Evolutionary conservation across 345 rosid species (phyloP).

Genomic region (Linum lewisii): DNA sequence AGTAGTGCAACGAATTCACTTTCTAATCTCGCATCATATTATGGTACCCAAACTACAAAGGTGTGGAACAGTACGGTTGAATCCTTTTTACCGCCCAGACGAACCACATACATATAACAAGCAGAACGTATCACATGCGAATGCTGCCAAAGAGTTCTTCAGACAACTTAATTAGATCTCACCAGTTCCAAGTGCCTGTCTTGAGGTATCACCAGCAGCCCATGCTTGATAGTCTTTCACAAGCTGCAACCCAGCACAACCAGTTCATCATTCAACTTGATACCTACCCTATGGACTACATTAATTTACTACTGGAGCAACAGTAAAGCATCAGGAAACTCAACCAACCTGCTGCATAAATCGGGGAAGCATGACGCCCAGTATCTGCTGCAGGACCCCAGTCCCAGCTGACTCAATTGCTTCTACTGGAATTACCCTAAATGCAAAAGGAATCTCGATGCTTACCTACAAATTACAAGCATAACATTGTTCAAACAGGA

Average conservation of each 20-base stretch:
- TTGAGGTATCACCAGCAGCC: slow-evolving; percentile 80
- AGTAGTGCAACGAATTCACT: too few species aligned
- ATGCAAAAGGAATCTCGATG: slow-evolving; percentile 76
- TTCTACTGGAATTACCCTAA: slow-evolving; percentile 57
- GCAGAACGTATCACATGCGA: neutral
- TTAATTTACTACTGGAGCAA: neutral
- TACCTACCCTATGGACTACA: too few species aligned
- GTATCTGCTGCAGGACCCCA: slow-evolving; percentile 71
- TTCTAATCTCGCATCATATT: too few species aligned
- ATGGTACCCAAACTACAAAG: too few species aligned
- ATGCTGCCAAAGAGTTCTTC: slow-evolving; percentile 1
- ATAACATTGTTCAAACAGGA: neutral
- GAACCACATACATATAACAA: too few species aligned
- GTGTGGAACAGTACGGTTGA: too few species aligned
- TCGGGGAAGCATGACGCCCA: slow-evolving; percentile 80
- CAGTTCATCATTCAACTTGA: neutral
- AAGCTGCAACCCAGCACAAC: slow-evolving; percentile 36
- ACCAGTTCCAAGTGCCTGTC: slow-evolving; percentile 90
- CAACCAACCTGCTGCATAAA: slow-evolving; percentile 78
- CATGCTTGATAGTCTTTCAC: slow-evolving; percentile 83
- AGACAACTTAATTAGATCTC: slow-evolving; percentile 35
- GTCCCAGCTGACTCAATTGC: slow-evolving; percentile 75
- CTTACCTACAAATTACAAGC: slow-evolving; percentile 35
- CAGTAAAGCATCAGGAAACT: slow-evolving; percentile 1
- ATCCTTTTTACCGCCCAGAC: too few species aligned